Evolutionary conservation across 306 rosid species (phyloP).

Genomic region (Gillenia trifoliata): DNA sequence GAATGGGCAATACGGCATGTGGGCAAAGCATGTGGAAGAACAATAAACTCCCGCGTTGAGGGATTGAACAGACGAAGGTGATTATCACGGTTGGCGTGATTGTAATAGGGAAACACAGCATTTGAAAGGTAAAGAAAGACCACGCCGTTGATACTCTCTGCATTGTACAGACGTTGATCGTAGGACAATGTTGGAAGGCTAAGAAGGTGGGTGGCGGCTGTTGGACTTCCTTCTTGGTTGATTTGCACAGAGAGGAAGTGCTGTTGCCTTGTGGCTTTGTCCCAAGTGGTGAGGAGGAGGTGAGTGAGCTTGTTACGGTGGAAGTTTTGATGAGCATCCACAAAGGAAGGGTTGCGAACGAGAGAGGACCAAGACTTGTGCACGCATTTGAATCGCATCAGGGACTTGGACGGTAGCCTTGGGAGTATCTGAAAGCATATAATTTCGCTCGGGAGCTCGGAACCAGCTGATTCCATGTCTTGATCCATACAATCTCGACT

Average conservation of each 20-base stretch:
- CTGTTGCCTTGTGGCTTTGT: no score
- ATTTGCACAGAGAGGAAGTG: no score
- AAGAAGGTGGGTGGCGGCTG: no score
- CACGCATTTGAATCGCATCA: neutral
- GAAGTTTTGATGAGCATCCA: neutral
- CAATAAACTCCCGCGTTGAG: no score
- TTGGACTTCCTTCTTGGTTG: no score
- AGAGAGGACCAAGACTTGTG: slow-evolving; percentile 8
- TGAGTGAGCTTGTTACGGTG: neutral
- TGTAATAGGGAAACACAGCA: no score
- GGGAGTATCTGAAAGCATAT: neutral
- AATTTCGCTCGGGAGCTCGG: neutral
- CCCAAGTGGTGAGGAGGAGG: neutral
- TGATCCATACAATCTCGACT: neutral
- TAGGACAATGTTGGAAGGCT: no score
- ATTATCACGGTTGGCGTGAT: no score
- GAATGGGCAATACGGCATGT: neutral
- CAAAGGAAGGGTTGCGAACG: neutral
- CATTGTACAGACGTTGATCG: no score
- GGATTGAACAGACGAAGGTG: neutral
- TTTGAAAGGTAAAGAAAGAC: no score
- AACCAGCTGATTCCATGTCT: neutral
- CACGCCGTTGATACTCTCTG: no score
- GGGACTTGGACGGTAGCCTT: slow-evolving; percentile 2
- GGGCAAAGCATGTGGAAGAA: no score